phyloP scores from a whole-genome alignment of 2,329 filamentous ascomycete species.

The Cordyceps pruinosa region DNA sequence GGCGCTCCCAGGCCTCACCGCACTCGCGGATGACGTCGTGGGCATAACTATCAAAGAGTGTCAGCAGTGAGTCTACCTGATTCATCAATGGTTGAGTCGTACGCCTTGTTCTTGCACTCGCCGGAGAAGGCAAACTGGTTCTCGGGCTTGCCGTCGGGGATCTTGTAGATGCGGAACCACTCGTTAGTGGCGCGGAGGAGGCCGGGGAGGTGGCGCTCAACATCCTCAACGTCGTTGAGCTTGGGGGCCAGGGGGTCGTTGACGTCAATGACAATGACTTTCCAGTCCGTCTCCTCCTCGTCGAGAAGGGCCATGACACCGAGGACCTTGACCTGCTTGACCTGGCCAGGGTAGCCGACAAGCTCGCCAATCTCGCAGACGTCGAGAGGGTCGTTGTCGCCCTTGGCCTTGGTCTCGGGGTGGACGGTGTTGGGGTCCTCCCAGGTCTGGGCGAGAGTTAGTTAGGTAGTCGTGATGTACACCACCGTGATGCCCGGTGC shows the following conservation, averaged over 20 bases:
- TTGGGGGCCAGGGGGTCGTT: constrained; percentile 95
- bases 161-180: constrained; percentile 99
- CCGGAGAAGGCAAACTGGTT: constrained; percentile 99
- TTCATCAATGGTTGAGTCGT: constrained; percentile 21
- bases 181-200: constrained; percentile 97
- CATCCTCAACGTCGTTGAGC: constrained; percentile 98
- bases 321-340: constrained; percentile 99
- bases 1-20: constrained; percentile 91
- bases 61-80: constrained; percentile 10
- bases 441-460: constrained; percentile 65
- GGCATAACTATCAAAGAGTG: constrained; percentile 59
- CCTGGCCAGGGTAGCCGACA: constrained; percentile 88
- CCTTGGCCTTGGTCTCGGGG: constrained; percentile 99
- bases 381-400: constrained; percentile 97
- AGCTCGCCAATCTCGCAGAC: constrained; percentile 99
- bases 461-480: constrained; percentile 13
- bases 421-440: constrained; percentile 94
- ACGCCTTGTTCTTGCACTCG: constrained; percentile 99
- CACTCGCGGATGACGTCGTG: constrained; percentile 94
- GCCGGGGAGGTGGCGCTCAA: constrained; percentile 95
- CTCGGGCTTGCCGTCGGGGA: constrained; percentile 99
- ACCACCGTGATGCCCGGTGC: constrained; percentile 6
- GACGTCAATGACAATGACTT: constrained; percentile 98
- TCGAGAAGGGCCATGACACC: constrained; percentile 99
- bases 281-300: constrained; percentile 99